Evolutionary conservation across 2,329 filamentous ascomycete genomes (phyloP), one percentile per base, ranked within the genome.

Genomic region (Penicillium sp.): DNA sequence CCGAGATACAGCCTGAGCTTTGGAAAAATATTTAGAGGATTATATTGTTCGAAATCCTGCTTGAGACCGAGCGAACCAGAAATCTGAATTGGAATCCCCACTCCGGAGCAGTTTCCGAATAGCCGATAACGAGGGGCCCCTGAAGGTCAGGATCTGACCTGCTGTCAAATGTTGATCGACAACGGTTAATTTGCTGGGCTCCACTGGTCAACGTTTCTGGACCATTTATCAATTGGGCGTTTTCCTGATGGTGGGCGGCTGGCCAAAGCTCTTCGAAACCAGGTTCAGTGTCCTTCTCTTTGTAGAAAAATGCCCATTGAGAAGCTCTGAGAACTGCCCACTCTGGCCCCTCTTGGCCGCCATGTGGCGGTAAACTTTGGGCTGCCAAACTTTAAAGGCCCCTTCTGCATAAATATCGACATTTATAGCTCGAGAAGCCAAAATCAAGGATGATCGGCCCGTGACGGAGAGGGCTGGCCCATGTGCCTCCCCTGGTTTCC

Each of bases 111-210:
- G 45, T 47, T 50, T 43, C 52, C 47, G 47, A 51, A 9, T 18
- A 29, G 29, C 52, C 43, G 47, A 36, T 10, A 36, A 9, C 15
- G 39, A 23, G 29, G 18, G 34, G 21, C 45, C 38, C 36, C 39
- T 36, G 33, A 42, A 42, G 45, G 31, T 36, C 34, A 47, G 47
- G 47, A 42, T 49, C 44, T 48, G 38, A 29, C 12, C 49, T 45
- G 46, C 51, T 59, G 56, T 57, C 56, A 59, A 57, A 57, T 59
- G 47, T 15, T 44, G 56, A 57, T 59, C 56, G 54, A 52, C 56
- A 52, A 54, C 38, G 54, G 44, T 43, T 52, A 54, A 57, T 59
- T 57, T 57, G 44, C 49, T 49, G 26, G 47, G 49, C 42, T 42
- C 54, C 51, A 57, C 54, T 29, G 45, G 21, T 18, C 42, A 53